Conservation (phyloP, 2,329 filamentous ascomycete genomes). For the Phaeophleospora eucalypticola region DNA sequence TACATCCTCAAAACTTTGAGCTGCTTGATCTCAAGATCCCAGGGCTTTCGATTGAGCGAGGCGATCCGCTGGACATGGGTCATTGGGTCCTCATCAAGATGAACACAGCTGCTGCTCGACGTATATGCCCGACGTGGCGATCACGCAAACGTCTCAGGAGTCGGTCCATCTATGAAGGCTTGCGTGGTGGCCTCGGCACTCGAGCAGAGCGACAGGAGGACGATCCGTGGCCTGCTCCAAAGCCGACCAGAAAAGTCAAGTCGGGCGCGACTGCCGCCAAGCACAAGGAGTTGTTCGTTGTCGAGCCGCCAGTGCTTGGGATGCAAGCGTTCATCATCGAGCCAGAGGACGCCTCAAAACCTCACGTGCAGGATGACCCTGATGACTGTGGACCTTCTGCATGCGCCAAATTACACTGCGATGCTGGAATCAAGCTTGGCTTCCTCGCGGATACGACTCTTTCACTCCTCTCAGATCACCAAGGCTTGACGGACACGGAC, state of each 20-base stretch:
- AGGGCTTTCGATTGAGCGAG: slow-evolving; percentile 22
- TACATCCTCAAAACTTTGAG: slow-evolving; percentile 18
- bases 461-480: slow-evolving; percentile 13
- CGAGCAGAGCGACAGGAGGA: slow-evolving; percentile 7
- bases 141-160: slow-evolving; percentile 9
- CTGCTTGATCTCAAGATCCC: slow-evolving; percentile 22
- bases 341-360: background rate
- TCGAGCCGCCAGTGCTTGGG: slow-evolving; percentile 24
- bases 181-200: slow-evolving; percentile 16
- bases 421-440: slow-evolving; percentile 28
- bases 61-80: slow-evolving; percentile 21
- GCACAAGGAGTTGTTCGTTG: slow-evolving; percentile 20
- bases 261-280: slow-evolving; percentile 1
- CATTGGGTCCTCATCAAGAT: slow-evolving; percentile 25
- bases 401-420: slow-evolving; percentile 25
- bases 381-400: background rate
- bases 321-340: slow-evolving; percentile 25
- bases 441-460: slow-evolving; percentile 27
- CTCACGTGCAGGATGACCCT: background rate
- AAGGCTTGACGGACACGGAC: background rate
- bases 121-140: slow-evolving; percentile 10
- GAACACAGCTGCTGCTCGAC: slow-evolving; percentile 18
- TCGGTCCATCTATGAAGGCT: slow-evolving; percentile 21
- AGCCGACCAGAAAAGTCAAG: no score
- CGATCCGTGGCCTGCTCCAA: slow-evolving; percentile 18